phyloP scores from a whole-genome alignment of 768 basidiomycete species.

The Thelephora aurantiotincta region DNA sequence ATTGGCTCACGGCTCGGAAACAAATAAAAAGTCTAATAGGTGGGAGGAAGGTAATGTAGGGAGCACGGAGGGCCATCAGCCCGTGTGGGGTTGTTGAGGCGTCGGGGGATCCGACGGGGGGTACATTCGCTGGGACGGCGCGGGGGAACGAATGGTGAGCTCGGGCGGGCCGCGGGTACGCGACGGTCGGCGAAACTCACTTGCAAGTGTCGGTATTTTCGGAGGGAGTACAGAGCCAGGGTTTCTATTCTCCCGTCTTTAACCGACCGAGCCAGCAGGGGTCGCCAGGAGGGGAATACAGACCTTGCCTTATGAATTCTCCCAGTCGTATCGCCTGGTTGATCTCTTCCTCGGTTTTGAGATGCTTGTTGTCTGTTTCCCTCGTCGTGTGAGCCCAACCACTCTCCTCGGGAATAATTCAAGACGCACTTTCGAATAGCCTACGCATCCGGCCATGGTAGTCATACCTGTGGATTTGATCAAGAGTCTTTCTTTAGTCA shows the following conservation, averaged over 20 bases:
- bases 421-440: constrained; percentile 55
- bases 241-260: constrained; percentile 38
- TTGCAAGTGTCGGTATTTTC: constrained; percentile 73
- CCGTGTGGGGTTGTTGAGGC: no score
- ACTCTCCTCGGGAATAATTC: neutral
- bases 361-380: constrained; percentile 43
- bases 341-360: constrained; percentile 58
- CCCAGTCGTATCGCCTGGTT: constrained; percentile 62
- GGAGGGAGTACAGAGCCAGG: constrained; percentile 64
- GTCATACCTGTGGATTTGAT: constrained; percentile 40
- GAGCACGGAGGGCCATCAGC: no score
- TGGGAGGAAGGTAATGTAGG: no score
- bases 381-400: neutral
- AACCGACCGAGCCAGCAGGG: neutral
- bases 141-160: no score
- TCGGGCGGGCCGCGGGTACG: no score
- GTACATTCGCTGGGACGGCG: no score
- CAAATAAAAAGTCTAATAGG: no score
- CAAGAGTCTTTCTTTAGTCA: neutral
- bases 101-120: no score
- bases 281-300: constrained; percentile 8
- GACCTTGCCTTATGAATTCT: constrained; percentile 81
- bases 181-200: constrained; percentile 17
- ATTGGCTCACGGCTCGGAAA: no score
- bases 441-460: constrained; percentile 60